Evolutionary conservation across 345 rosid species (phyloP), one percentile per base, ranked within the genome.

Genomic region (Brassica nigra): DNA sequence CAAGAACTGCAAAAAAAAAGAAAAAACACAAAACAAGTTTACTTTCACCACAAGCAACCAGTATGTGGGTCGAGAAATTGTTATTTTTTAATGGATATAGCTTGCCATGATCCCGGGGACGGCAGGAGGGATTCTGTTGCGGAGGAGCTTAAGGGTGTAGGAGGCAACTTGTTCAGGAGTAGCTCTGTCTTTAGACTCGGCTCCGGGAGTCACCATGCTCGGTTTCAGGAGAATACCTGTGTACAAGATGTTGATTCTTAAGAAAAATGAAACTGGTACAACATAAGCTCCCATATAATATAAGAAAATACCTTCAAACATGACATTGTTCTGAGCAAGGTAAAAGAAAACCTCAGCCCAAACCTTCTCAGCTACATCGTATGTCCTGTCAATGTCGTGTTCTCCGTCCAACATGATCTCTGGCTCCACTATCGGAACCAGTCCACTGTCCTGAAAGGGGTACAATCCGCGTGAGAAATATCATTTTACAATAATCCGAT

Each of bases 171-270:
- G 86, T 70, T 89, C 80, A 54, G 99, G 99, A 30, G 87, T 90
- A 71, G 92, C 98, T 78, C 52, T 89, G 11, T 90, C 98, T 80
- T 90, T 93, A 85, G 90, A 88, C 84, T 91, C 99, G 34, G 97
- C 99, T 9, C 99, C 99, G 10, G 99, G 99, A 61, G 98, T 95
- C 39, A 95, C 99, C 99, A 95, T 95, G 88, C 98, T 95, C 10
- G 99, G 99, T 85, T 95, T 95, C 64, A 95, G 85, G 78, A 95
- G 98, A 82, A 95, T 95, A 23, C 27, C 27, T 23, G 27, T 23
- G 27, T 23, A 23, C 27, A 23, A 23, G 27, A 23, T 23, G 27
- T 23, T 23, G 27, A 23, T 23, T 23, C 27, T 23, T 23, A 23
- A 23, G 27, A 23, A 23, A 23, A 23, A 23, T 23, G 27, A 23